Evolutionary conservation across 192 early-diverging fungal species (phyloP), one percentile per base, ranked within the genome.

Genomic region (Rhizoclosmatium sp.): DNA sequence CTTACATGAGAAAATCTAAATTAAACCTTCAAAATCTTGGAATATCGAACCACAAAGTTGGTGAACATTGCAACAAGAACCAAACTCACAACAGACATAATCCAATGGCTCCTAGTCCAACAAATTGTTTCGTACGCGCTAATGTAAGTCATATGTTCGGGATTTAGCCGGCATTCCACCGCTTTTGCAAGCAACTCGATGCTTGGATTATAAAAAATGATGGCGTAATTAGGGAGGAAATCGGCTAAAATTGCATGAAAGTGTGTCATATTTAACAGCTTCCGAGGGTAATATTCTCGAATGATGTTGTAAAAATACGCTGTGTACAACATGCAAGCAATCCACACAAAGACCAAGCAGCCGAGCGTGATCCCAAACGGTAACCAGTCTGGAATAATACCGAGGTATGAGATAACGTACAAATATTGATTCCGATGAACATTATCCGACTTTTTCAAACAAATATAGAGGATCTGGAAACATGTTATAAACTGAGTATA

Each of bases 1-100:
- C 31, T 31, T 31, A 31, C 31, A 31, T 31, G 31, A 31, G 31
- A 54, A 16, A 54, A 54, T 16, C 5, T 54, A 54, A 54, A 54
- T 54, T 54, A 54, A 54, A 54, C 16, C 54, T 71, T 71, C 12
- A 71, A 56, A 71, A 71, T 71, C 54, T 71, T 71, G 69, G 47
- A 56, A 47, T 71, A 71, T 31, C 69, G 69, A 16, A 71, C 69
- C 1, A 71, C 69, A 4, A 4, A 56, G 69, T 71, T 71, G 0
- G 69, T 71, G 40, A 54, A 71, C 16, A n/a, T 47, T n/a, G 47
- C 1, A 21, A 10, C 69, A 0, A 71, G 2, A 49, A n/a, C 39
- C 4, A 71, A 14, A 71, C 48, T 56, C 0, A 71, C 0, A 0
- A 58, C 54, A 0, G 51, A n/a, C 4, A 47, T 12, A 10, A 71